Evolutionary conservation across 2,329 filamentous ascomycete species (phyloP).

Genomic region (Ascocoryne sarcoides): DNA sequence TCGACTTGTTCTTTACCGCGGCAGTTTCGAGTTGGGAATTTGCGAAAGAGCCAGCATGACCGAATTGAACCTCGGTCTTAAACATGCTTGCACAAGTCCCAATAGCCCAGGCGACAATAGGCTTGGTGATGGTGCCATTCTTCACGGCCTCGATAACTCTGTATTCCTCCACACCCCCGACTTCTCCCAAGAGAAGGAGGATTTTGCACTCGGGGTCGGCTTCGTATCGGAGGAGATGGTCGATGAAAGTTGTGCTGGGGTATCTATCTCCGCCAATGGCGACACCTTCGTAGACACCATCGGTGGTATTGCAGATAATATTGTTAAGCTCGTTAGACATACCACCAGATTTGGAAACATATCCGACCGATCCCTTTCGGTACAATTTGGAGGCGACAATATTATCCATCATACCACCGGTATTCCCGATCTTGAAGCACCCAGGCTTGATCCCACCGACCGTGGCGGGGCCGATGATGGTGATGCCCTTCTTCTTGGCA

Average conservation of each 20-base stretch:
- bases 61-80: conserved; percentile 99
- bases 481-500: conserved; percentile 96
- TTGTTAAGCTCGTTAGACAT: conserved; percentile 99
- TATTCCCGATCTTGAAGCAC: conserved; percentile 99
- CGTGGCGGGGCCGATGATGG: conserved; percentile 96
- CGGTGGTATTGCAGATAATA: conserved; percentile 92
- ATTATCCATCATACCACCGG: conserved; percentile 99
- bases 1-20: conserved; percentile 90
- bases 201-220: conserved; percentile 97
- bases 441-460: conserved; percentile 99
- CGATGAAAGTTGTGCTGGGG: conserved; percentile 97
- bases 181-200: conserved; percentile 89
- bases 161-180: conserved; percentile 99
- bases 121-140: conserved; percentile 91
- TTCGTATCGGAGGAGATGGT: conserved; percentile 95
- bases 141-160: conserved; percentile 98
- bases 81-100: conserved; percentile 99
- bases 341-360: conserved; percentile 99
- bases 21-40: conserved; percentile 99
- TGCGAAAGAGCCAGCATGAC: conserved; percentile 95
- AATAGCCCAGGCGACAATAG: conserved; percentile 98
- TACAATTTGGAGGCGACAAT: conserved; percentile 99
- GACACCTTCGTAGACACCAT: conserved; percentile 98
- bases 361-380: conserved; percentile 96
- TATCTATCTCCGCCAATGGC: conserved; percentile 99